Evolutionary conservation across 1,284 basidiomycete species (phyloP).

Genomic region (Cystobasidiaceae sp.): DNA sequence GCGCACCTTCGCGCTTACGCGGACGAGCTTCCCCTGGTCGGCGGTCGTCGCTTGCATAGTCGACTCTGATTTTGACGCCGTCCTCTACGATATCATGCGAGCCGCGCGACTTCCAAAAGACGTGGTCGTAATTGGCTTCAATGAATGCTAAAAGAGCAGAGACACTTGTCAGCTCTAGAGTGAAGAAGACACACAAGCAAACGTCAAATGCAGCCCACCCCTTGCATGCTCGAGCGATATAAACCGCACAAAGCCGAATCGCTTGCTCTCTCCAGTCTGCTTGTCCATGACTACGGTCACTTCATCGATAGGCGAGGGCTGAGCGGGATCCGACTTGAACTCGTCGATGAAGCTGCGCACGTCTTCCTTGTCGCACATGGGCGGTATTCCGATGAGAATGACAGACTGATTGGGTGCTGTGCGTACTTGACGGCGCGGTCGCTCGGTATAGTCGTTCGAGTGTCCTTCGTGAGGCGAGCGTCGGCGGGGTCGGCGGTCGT

Average conservation of each 20-base stretch:
- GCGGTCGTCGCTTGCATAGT: slow-evolving; percentile 33
- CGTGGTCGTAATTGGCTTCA: slow-evolving; percentile 55
- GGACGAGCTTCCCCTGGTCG: slow-evolving; percentile 19
- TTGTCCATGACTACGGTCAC: slow-evolving; percentile 90
- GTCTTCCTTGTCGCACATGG: slow-evolving; percentile 11
- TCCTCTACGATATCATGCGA: slow-evolving; percentile 33
- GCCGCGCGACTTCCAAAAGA: slow-evolving; percentile 35
- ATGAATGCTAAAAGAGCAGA: slow-evolving; percentile 60
- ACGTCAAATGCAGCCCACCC: background rate
- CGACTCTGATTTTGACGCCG: slow-evolving; percentile 37
- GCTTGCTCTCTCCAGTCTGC: slow-evolving; percentile 78
- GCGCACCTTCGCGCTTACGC: slow-evolving; percentile 50
- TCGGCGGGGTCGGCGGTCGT: background rate
- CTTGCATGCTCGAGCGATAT: slow-evolving; percentile 67
- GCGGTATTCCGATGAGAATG: slow-evolving; percentile 41
- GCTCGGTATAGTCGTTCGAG: background rate
- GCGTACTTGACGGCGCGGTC: background rate
- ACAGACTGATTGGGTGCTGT: slow-evolving; percentile 35
- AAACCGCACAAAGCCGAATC: slow-evolving; percentile 91
- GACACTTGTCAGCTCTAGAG: background rate
- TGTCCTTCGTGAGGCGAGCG: background rate
- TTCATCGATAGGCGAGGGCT: slow-evolving; percentile 44
- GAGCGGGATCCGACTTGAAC: slow-evolving; percentile 17
- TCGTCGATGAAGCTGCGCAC: slow-evolving; percentile 28
- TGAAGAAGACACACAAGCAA: background rate